These are phyloP conservation scores for Mycena rebaudengoi DNA, from an alignment of 768 basidiomycete genomes.

Conservation along the genomic window DNA sequence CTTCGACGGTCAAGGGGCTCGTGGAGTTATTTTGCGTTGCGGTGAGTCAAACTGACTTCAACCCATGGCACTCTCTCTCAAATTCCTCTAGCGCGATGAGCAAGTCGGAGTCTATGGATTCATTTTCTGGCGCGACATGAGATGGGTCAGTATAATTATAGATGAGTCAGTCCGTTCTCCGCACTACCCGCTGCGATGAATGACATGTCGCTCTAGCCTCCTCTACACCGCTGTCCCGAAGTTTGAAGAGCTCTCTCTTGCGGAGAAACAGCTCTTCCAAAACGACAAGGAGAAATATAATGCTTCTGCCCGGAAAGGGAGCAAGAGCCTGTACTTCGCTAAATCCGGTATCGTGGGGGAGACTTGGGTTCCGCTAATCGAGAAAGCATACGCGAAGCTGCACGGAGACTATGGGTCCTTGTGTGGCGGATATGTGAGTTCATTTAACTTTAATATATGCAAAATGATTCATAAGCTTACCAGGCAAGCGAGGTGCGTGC, in stretches of 20 bases:
- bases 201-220: constrained; percentile 27
- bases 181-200: not conserved
- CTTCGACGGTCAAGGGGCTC: constrained; percentile 37
- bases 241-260: constrained; percentile 38
- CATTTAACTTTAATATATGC: not conserved
- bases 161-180: constrained; percentile 38
- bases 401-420: constrained; percentile 43
- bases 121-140: constrained; percentile 42
- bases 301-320: constrained; percentile 38
- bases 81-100: constrained; percentile 34
- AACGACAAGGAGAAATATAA: constrained; percentile 42
- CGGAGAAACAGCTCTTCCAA: constrained; percentile 42
- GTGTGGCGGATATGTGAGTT: constrained; percentile 31
- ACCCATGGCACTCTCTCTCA: no score
- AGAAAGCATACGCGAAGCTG: constrained; percentile 46
- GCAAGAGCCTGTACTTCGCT: constrained; percentile 43
- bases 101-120: constrained; percentile 46
- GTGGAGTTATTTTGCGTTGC: constrained; percentile 46
- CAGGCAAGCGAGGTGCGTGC: constrained; percentile 38
- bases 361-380: constrained; percentile 34
- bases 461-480: constrained; percentile 22
- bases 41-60: constrained; percentile 31
- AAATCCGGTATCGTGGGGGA: constrained; percentile 2
- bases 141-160: constrained; percentile 46
- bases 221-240: constrained; percentile 41